Conservation (phyloP, 371 early-diverging fungal genomes). For the Zychaea mexicana region DNA sequence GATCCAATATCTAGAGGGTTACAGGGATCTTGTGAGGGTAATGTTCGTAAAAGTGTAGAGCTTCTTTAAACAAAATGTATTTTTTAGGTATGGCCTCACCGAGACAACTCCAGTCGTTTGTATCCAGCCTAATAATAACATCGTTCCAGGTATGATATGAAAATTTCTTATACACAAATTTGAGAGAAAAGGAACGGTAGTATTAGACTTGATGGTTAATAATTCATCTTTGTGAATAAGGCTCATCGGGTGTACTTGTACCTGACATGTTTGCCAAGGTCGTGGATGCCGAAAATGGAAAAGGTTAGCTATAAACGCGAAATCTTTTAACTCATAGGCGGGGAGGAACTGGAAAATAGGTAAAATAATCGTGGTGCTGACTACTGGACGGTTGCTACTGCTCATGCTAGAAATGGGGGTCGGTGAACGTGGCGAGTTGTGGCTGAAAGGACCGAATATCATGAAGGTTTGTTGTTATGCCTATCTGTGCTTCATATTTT, state of each 20-base stretch:
- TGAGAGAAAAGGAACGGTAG: background rate
- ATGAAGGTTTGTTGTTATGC: conserved; percentile 68
- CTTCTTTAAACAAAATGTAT: too few relatives aligned
- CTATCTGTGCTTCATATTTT: too few relatives aligned
- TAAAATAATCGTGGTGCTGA: background rate
- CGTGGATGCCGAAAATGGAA: conserved; percentile 61
- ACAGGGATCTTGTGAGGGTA: too few relatives aligned
- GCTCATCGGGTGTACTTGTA: conserved; percentile 62
- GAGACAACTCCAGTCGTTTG: conserved; percentile 51
- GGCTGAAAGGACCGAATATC: conserved; percentile 79
- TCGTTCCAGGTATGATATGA: conserved; percentile 21
- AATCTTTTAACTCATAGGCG: background rate
- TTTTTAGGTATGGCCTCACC: conserved; percentile 70
- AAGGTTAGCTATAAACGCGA: conserved; percentile 23
- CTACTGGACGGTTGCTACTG: background rate
- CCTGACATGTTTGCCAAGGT: conserved; percentile 71
- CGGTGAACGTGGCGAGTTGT: conserved; percentile 68
- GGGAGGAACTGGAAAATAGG: conserved; percentile 2
- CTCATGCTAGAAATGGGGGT: background rate
- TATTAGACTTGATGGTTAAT: too few relatives aligned
- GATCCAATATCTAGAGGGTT: too few relatives aligned
- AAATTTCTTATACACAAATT: background rate
- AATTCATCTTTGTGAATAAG: conserved; percentile 34
- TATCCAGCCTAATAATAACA: conserved; percentile 14
- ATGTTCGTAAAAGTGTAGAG: too few relatives aligned